Percentiles rank a stretch among this genome's conserved stretches.
phyloP scores from a whole-genome alignment of 306 rosid species.

The Cucumis sativus region Cucumber_9930_V3 NC_026659.2:27819001-27819500 shows the following conservation, averaged over 20 bases:
- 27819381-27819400: constrained; percentile 72
- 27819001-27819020: constrained; percentile 1
- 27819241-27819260: neutral
- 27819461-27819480: constrained; percentile 38
- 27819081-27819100: neutral
- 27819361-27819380: constrained; percentile 70
- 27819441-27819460: constrained; percentile 90
- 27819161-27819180: neutral
- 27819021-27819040: neutral
- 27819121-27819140: constrained; percentile 4
- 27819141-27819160: neutral
- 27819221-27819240: neutral
- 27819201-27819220: neutral
- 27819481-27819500: constrained; percentile 62
- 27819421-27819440: constrained; percentile 96
- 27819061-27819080: neutral
- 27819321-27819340: constrained; percentile 92
- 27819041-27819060: no score
- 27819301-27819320: constrained; percentile 40
- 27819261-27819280: neutral
- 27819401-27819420: constrained; percentile 84
- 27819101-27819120: neutral
- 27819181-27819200: neutral
- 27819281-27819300: neutral
- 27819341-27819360: constrained; percentile 90